Base-by-base conservation (phyloP, 345 rosid genomes). In the Boechera divaricarpa region DNA sequence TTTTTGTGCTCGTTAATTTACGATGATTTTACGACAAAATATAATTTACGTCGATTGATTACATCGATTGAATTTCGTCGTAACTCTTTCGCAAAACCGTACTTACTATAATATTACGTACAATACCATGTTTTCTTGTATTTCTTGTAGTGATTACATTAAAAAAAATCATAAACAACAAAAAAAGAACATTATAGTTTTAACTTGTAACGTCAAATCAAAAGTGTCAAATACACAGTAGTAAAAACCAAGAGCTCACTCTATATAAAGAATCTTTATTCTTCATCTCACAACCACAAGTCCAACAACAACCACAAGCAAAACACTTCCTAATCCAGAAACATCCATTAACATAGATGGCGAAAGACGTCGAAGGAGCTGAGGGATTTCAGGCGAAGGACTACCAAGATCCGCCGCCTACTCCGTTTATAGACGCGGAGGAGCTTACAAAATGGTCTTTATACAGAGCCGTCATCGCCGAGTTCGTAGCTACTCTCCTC, bases 331-430 rank as follows among this genome's bases (percentile, higher is more conserved):
- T 45, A 41, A 1, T 63, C 44, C 10, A 42, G 70, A 64, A 54
- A 48, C 73, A 26, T 49, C 33, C 35, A 47, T 16, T 18, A 7
- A 53, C 38, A 8, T 2, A 32, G 0, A 89, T 88, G 95, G 86
- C 71, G 0, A 88, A 85, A 53, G 84, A 84, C 31, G 39, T 74
- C 0, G 87, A 86, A 62, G 84, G 53, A 16, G 59, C 33, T 4
- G 82, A 70, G 0, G 90, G 83, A 33, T 80, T 70, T 65, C 63
- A 84, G 1, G 69, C 83, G n/a, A 92, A 82, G 75, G 82, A 79
- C 5, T 79, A 79, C 68, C 0, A 69, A 61, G 82, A 79, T 32
- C 82, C 82, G 1, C 76, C 76, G 52, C 79, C 82, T 0, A 49
- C 82, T 0, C 76, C 76, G 12, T 70, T 79, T 10, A 3, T 79